These are phyloP conservation scores for Septoria petroselini DNA, from an alignment of 2,329 filamentous ascomycete species.

Conservation along the genomic window DNA sequence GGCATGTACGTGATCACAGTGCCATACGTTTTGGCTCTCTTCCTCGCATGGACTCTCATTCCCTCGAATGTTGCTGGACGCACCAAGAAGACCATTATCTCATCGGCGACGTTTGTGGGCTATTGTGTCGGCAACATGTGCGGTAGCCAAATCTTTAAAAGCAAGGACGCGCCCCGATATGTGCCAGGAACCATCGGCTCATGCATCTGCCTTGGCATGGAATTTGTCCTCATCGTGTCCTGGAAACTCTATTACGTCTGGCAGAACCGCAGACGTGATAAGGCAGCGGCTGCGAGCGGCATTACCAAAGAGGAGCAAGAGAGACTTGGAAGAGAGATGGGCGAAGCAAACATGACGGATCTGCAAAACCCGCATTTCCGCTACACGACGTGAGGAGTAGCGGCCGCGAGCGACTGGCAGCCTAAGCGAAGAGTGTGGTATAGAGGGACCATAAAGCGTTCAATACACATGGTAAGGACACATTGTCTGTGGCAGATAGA, in stretches of 20 bases:
- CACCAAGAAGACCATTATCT: conserved; percentile 49
- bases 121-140: conserved; percentile 52
- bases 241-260: conserved; percentile 45
- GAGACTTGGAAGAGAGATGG: conserved; percentile 63
- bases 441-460: no score
- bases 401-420: no score
- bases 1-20: conserved; percentile 37
- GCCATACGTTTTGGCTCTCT: conserved; percentile 36
- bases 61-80: conserved; percentile 49
- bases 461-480: no score
- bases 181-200: conserved; percentile 45
- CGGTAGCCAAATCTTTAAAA: conserved; percentile 48
- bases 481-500: no score
- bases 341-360: conserved; percentile 68
- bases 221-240: conserved; percentile 38
- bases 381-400: conserved; percentile 26
- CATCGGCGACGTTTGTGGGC: conserved; percentile 47
- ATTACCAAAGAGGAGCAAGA: conserved; percentile 57
- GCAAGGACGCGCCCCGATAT: conserved; percentile 46
- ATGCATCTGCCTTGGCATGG: conserved; percentile 37
- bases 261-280: conserved; percentile 39
- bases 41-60: conserved; percentile 40
- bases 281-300: conserved; percentile 27
- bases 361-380: conserved; percentile 45
- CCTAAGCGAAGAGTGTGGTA: no score